These are phyloP conservation scores for Dillenia turbinata DNA, from an alignment of 164 flowering plant genomes.

Conservation along the genomic window DNA sequence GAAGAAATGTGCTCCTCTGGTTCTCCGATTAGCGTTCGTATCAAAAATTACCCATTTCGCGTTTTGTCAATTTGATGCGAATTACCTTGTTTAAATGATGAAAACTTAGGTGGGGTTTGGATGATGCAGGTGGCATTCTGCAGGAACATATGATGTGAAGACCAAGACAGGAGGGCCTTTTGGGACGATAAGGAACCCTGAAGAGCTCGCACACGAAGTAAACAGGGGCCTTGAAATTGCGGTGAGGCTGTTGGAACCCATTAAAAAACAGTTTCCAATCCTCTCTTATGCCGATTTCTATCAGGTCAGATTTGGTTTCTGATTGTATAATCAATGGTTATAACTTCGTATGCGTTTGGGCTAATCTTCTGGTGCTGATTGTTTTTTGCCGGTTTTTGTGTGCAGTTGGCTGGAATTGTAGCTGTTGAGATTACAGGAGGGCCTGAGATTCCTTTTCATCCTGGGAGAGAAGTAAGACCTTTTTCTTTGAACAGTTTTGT, in stretches of 20 bases:
- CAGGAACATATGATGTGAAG: slow-evolving; percentile 78
- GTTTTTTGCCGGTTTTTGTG: not conserved
- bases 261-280: slow-evolving; percentile 79
- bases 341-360: not conserved
- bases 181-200: slow-evolving; percentile 70
- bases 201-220: slow-evolving; percentile 65
- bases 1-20: slow-evolving; percentile 87
- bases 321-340: too few relatives aligned
- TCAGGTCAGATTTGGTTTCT: slow-evolving; percentile 41
- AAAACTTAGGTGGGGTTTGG: too few relatives aligned
- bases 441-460: slow-evolving; percentile 86
- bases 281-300: slow-evolving; percentile 73
- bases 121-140: slow-evolving; percentile 82
- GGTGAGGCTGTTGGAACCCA: slow-evolving; percentile 68
- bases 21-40: slow-evolving; percentile 83
- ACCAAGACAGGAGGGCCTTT: slow-evolving; percentile 90
- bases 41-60: not conserved
- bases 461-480: slow-evolving; percentile 62
- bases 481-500: too few relatives aligned
- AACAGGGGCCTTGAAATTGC: slow-evolving; percentile 86
- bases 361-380: not conserved
- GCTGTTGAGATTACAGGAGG: slow-evolving; percentile 91
- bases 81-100: not conserved
- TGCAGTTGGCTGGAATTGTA: slow-evolving; percentile 84
- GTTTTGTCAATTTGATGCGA: too few relatives aligned